Evolutionary conservation across 2,329 filamentous ascomycete species (phyloP), one percentile per base, ranked within the genome.

Genomic region (Calonectria ilicicola): DNA sequence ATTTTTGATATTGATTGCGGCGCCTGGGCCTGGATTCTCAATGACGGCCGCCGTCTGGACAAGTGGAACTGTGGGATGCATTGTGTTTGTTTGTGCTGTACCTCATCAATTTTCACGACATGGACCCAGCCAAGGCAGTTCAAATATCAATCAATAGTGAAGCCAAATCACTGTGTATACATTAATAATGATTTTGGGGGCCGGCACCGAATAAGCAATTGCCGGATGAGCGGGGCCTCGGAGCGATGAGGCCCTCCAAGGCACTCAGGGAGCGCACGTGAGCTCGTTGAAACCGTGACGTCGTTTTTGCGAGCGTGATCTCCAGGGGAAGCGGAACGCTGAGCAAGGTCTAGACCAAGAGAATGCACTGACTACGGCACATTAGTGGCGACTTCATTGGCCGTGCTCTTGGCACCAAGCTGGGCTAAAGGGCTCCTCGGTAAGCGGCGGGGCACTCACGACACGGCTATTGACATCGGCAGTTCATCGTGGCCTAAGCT

Each of bases 21-120:
- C 76, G 0, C 68, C 9, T 0, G 70, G 35, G 1, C 78, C 78
- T 3, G 78, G 78, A 1, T 72, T 70, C 0, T 75, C 32, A 0
- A 79, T 75, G 1, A 79, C 26, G 0, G 74, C 78, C 2, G 75
- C 78, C 2, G 70, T 76, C 1, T 79, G 78, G 0, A 56, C 0
- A 0, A 42, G 21, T 0, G 74, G 72, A 5, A 73, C 44, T 12
- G 40, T 17, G 2, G 4, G 14, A 26, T 14, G 29, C 69, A 71
- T 71, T 6, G 4, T 51, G 8, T 15, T 10, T 35, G 26, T 17
- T 60, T 44, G 65, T 4, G 27, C 26, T 35, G n/a, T 5, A 21
- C 12, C 17, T 21, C 14, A 44, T 27, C 35, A n/a, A 21, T 9
- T 9, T 23, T 2, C 7, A 27, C 27, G 35, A 27, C 15, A 46